These are phyloP conservation scores for Sporobolomyces phaffii DNA, from an alignment of 768 basidiomycete genomes.

Conservation along the genomic window DNA sequence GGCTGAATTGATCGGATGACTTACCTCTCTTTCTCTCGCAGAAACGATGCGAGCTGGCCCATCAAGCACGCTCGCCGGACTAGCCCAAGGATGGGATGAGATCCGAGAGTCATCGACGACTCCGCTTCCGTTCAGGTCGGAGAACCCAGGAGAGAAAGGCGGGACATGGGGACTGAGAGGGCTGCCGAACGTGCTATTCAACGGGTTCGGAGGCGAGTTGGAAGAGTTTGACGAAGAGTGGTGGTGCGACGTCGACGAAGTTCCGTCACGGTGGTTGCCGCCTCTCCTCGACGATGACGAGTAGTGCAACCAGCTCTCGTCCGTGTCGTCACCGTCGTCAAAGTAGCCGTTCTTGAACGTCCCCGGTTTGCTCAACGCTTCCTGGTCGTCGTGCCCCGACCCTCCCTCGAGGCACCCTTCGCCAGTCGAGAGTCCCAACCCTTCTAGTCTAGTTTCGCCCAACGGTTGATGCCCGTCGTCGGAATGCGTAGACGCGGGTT, in stretches of 20 bases:
- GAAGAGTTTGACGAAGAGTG: neutral
- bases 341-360: neutral
- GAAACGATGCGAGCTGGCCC: neutral
- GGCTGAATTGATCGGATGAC: neutral
- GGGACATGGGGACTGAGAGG: conserved; percentile 41
- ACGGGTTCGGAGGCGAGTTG: neutral
- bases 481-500: neutral
- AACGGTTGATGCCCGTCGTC: neutral
- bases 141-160: conserved; percentile 39
- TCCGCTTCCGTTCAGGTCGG: neutral
- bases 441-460: neutral
- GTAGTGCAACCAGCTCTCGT: conserved; percentile 16
- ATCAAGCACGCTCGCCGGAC: no score
- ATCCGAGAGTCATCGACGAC: neutral
- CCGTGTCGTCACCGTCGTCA: conserved; percentile 2
- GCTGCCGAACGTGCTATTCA: conserved; percentile 13
- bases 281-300: neutral
- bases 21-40: conserved; percentile 14
- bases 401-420: neutral
- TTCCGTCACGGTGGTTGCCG: no score
- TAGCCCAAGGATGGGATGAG: conserved; percentile 1
- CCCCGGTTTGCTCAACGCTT: neutral
- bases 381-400: neutral
- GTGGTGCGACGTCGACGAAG: neutral
- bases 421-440: neutral